Evolutionary conservation across 2,329 filamentous ascomycete genomes (phyloP).

Genomic region (Pseudogymnoascus sp.): DNA sequence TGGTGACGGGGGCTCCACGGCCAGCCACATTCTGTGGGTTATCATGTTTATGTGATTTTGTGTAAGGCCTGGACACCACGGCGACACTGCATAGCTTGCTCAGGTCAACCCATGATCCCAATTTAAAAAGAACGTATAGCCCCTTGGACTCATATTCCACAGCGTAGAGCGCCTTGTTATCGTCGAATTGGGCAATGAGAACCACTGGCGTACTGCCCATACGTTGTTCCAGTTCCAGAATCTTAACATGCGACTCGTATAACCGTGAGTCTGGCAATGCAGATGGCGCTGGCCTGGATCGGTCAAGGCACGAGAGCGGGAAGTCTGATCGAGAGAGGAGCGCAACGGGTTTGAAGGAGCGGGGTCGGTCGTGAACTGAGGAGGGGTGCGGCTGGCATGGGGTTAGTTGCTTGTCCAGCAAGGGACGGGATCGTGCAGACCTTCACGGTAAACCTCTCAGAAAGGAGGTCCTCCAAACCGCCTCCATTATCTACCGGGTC

Average conservation of each 20-base stretch:
- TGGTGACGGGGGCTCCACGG: conserved; percentile 5
- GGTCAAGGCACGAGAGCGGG: conserved; percentile 52
- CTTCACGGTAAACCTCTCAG: conserved; percentile 28
- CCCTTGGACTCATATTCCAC: conserved; percentile 56
- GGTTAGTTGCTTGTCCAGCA: conserved; percentile 17
- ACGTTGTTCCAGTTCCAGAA: conserved; percentile 55
- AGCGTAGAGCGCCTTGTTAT: conserved; percentile 46
- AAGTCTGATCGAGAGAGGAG: conserved; percentile 53
- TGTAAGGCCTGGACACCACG: conserved; percentile 36
- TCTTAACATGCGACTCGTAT: conserved; percentile 54
- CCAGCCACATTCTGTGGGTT: conserved; percentile 16
- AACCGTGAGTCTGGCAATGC: conserved; percentile 45
- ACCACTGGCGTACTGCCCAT: conserved; percentile 46
- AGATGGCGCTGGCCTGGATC: conserved; percentile 34
- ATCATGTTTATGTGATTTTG: conserved; percentile 25
- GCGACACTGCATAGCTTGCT: conserved; percentile 43
- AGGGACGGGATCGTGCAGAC: conserved; percentile 18
- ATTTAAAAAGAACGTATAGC: conserved; percentile 59
- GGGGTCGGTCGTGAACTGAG: conserved; percentile 43
- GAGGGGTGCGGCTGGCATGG: conserved; percentile 45
- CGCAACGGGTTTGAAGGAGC: conserved; percentile 51
- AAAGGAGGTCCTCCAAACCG: conserved; percentile 26
- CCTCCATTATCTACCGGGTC: conserved; percentile 17
- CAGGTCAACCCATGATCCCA: conserved; percentile 59
- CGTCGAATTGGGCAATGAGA: conserved; percentile 53